These are phyloP conservation scores for Rhizopogon roseolus DNA, from an alignment of 768 basidiomycete genomes.

Conservation along the genomic window DNA sequence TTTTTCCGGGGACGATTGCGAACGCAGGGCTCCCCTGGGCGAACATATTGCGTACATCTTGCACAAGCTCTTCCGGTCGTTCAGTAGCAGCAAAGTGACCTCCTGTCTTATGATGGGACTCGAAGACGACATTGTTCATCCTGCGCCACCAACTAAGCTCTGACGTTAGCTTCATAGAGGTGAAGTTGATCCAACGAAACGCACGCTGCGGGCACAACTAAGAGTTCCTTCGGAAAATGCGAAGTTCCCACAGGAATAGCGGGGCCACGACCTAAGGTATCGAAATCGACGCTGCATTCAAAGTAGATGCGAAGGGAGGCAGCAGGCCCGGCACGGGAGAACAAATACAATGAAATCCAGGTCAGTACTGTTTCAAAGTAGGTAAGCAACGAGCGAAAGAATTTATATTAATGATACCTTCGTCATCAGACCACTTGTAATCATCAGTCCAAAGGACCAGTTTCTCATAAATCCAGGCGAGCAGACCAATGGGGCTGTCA, in stretches of 20 bases:
- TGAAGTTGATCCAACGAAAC: background rate
- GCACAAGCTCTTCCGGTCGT: slow-evolving; percentile 39
- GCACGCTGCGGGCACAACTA: slow-evolving; percentile 45
- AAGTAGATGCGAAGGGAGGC: slow-evolving; percentile 14
- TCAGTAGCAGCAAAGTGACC: slow-evolving; percentile 57
- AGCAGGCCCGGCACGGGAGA: slow-evolving; percentile 28
- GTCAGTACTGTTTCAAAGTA: slow-evolving; percentile 23
- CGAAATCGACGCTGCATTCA: background rate
- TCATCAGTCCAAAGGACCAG: slow-evolving; percentile 39
- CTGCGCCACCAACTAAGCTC: slow-evolving; percentile 33
- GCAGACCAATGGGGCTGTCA: slow-evolving; percentile 48
- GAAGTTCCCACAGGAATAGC: slow-evolving; percentile 59
- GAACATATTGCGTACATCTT: slow-evolving; percentile 51
- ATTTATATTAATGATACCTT: slow-evolving; percentile 28
- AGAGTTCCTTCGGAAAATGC: slow-evolving; percentile 60
- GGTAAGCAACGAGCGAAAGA: background rate
- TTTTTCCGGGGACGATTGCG: slow-evolving; percentile 39
- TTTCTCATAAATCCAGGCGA: slow-evolving; percentile 47
- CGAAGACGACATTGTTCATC: slow-evolving; percentile 37
- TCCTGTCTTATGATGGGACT: slow-evolving; percentile 39
- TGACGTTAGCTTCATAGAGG: background rate
- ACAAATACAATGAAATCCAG: slow-evolving; percentile 28
- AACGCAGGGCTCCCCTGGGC: slow-evolving; percentile 42
- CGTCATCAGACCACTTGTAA: slow-evolving; percentile 49
- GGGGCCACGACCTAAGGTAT: background rate